Evolutionary conservation across 768 basidiomycete species (phyloP), one percentile per base, ranked within the genome.

Genomic region (Kwoniella dendrophila): DNA sequence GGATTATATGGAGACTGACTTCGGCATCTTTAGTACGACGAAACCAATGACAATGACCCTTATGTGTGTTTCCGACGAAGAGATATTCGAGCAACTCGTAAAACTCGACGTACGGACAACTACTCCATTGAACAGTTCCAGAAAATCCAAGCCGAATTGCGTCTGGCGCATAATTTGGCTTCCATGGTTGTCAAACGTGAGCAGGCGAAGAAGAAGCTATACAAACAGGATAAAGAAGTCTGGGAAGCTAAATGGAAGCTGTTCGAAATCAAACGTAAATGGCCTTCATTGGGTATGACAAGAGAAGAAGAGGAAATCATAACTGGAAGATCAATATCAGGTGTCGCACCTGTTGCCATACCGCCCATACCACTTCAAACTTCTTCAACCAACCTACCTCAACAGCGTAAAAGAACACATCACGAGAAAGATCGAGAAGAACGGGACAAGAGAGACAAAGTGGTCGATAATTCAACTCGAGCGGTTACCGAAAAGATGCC

Each of bases 61-160:
- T 98, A 97, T 66, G 89, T 97, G 45, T 99, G 96, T 80, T 99
- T 99, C 84, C 86, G 96, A 36, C 85, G 93, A 63, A 88, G 94
- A 56, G 95, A 98, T 77, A 88, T 89, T 79, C 98, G 98, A 77
- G 87, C 90, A 3, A 85, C 91, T 45, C 87, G 96, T 64, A 98
- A 98, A 81, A 97, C 95, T 8, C 87, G 95, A 7, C 88, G 92
- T 14, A 89, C 89, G 1, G 94, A 98, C 73, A 87, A 87, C 10
- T 88, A 89, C 1, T 91, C 88, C 18, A 88, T 92, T 14, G 95
- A 98, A 71, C 90, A 92, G 68, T 85, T 99, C 67, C 79, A 86
- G 4, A 89, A 91, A 20, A 81, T 98, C 16, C 87, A 90, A 66
- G 76, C 80, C 30, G 93, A 98, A 78, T 82, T 99, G 4, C 78